These are phyloP conservation scores for Pythium biforme DNA, from an alignment of 352 stramenopile genomes.

Conservation along the genomic window DNA sequence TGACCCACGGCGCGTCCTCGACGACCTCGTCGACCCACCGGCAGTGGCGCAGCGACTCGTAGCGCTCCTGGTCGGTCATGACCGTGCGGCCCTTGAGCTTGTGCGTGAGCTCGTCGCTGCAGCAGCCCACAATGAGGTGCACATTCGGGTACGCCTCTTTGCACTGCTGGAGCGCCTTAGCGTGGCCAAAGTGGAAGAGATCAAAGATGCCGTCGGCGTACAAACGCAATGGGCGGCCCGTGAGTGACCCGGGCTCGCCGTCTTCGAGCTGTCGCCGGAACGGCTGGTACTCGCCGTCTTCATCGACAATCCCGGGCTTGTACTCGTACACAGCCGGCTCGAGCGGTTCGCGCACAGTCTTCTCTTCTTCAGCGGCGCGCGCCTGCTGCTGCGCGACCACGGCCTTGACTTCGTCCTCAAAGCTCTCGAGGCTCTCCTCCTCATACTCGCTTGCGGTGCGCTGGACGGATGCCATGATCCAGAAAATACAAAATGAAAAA, in stretches of 20 bases:
- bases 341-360: slow-evolving; percentile 14
- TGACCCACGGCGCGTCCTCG: slow-evolving; percentile 84
- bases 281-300: slow-evolving; percentile 43
- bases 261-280: slow-evolving; percentile 60
- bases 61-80: slow-evolving; percentile 88
- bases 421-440: slow-evolving; percentile 13
- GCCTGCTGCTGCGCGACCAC: slow-evolving; percentile 22
- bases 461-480: slow-evolving; percentile 14
- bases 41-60: slow-evolving; percentile 83
- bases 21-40: slow-evolving; percentile 88
- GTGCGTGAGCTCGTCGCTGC: slow-evolving; percentile 85
- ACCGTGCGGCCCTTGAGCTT: slow-evolving; percentile 86
- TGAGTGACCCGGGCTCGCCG: slow-evolving; percentile 68
- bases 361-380: slow-evolving; percentile 16
- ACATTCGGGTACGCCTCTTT: slow-evolving; percentile 86
- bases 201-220: slow-evolving; percentile 90
- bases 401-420: slow-evolving; percentile 25
- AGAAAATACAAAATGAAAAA: neutral
- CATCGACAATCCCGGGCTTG: slow-evolving; percentile 23
- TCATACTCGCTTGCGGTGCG: slow-evolving; percentile 26
- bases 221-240: slow-evolving; percentile 72
- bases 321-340: slow-evolving; percentile 22
- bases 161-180: slow-evolving; percentile 84
- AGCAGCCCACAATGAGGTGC: slow-evolving; percentile 84
- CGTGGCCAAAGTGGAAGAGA: slow-evolving; percentile 88